Conservation (phyloP, 139 green algal species). For the Microglena sp. region DNA sequence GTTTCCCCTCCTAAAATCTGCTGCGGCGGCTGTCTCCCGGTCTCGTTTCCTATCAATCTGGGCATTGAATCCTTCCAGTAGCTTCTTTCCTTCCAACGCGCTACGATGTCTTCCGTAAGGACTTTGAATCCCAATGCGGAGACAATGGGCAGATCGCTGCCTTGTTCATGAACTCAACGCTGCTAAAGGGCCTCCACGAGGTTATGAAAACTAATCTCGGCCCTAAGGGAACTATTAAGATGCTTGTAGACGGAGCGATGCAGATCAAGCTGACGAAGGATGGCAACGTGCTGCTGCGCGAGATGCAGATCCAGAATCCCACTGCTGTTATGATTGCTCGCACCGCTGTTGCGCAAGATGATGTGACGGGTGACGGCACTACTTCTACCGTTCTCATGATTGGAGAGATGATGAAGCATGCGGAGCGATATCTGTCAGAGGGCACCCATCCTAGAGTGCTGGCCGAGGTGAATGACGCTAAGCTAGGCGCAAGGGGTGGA, state of each 20-base stretch:
- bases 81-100: too few relatives aligned
- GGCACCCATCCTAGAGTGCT: slow-evolving; percentile 93
- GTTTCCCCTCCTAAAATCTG: too few relatives aligned
- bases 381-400: slow-evolving; percentile 94
- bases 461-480: slow-evolving; percentile 57
- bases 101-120: slow-evolving; percentile 72
- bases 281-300: slow-evolving; percentile 87
- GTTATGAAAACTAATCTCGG: slow-evolving; percentile 98
- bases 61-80: too few relatives aligned
- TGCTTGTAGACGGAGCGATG: slow-evolving; percentile 88
- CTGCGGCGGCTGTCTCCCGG: too few relatives aligned
- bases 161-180: slow-evolving; percentile 99
- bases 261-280: slow-evolving; percentile 98
- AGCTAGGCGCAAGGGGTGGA: not conserved
- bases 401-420: slow-evolving; percentile 96
- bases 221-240: slow-evolving; percentile 99
- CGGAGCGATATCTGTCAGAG: slow-evolving; percentile 88
- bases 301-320: slow-evolving; percentile 99
- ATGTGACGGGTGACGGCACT: slow-evolving; percentile 94
- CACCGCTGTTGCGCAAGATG: slow-evolving; percentile 93
- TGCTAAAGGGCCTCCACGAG: slow-evolving; percentile 93
- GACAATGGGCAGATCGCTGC: slow-evolving; percentile 76
- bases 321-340: slow-evolving; percentile 98
- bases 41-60: too few relatives aligned
- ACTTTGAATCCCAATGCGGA: slow-evolving; percentile 93